These are phyloP conservation scores for Trichoderma aggressivum DNA, from an alignment of 2,329 filamentous ascomycete genomes.

Conservation along the genomic window DNA sequence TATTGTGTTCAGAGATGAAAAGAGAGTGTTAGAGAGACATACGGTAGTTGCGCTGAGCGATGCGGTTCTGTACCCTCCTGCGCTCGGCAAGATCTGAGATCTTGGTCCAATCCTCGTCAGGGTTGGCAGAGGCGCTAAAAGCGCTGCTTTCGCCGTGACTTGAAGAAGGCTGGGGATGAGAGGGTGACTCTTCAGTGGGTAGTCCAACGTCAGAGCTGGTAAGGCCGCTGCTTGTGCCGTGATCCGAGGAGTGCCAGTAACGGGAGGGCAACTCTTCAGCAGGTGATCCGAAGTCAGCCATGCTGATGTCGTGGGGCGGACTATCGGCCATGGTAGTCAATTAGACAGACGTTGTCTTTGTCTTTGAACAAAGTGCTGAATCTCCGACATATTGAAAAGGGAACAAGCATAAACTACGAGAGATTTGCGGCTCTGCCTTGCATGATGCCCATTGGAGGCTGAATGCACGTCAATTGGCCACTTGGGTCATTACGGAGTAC, in stretches of 20 bases:
- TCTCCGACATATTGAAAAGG: background rate
- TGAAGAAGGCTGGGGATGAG: constrained; percentile 61
- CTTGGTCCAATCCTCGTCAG: constrained; percentile 98
- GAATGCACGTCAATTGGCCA: background rate
- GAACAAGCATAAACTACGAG: background rate
- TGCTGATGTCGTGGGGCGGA: background rate
- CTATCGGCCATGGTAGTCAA: background rate
- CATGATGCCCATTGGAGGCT: background rate
- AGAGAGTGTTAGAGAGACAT: constrained; percentile 37
- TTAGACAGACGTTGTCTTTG: background rate
- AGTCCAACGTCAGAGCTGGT: background rate
- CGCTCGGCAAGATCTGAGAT: constrained; percentile 95
- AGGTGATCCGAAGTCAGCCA: background rate
- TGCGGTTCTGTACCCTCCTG: constrained; percentile 91
- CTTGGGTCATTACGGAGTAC: background rate
- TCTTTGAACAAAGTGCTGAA: background rate
- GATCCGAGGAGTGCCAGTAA: constrained; percentile 65
- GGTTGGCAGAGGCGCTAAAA: constrained; percentile 89
- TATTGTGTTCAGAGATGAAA: background rate
- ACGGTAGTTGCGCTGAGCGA: constrained; percentile 98
- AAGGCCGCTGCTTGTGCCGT: constrained; percentile 53
- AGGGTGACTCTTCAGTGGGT: background rate
- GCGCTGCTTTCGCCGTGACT: constrained; percentile 83
- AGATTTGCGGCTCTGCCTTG: background rate
- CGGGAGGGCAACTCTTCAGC: constrained; percentile 24